Evolutionary conservation across 2,329 filamentous ascomycete species (phyloP), one percentile per base, ranked within the genome.

Genomic region (Cercospora sojina): DNA sequence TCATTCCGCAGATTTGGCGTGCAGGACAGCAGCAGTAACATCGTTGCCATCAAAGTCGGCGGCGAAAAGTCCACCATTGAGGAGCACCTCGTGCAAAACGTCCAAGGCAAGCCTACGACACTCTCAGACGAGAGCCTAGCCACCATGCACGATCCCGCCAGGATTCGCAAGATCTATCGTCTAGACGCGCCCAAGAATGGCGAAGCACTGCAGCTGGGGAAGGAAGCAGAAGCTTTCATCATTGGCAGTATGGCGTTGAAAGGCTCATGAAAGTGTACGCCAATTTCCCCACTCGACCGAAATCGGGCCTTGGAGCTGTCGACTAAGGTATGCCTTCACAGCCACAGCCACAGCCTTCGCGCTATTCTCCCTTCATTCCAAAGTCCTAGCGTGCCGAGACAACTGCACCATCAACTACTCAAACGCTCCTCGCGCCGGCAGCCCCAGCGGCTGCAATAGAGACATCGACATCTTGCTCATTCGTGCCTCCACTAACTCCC

Each of bases 1-100:
- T 90, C 93, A 0, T 98, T 98, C 79, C 90, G 92, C 32, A 89
- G 90, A 62, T 97, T 95, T 75, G 95, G 95, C 57, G 88, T 98
- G 65, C 83, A 86, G 0, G 87, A 91, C 12, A 81, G 83, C 10
- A 95, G 90, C 2, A 88, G 84, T 53, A 80, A 89, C 71, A 79
- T 99, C n/a, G 81, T 97, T 2, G 88, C 91, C 6, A 84, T 97
- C 74, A 98, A 97, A 77, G 84, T 98, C 25, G 85, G 88, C 9
- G 83, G 79, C 81, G 70, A 70, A 58, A 58, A 65, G 3, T 59
- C 65, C 1, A 29, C 27, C 29, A 79, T 86, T 38, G 80, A 84
- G 18, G 75, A 83, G 10, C 92, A 96, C 76, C 83, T 97, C 4
- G 74, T 75, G 7, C 73, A 82, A 20, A 79, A 85, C 35, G 83